These are phyloP conservation scores for Amoeboaphelidium protococcarum DNA, from an alignment of 371 early-diverging fungal species.

Conservation along the genomic window DNA sequence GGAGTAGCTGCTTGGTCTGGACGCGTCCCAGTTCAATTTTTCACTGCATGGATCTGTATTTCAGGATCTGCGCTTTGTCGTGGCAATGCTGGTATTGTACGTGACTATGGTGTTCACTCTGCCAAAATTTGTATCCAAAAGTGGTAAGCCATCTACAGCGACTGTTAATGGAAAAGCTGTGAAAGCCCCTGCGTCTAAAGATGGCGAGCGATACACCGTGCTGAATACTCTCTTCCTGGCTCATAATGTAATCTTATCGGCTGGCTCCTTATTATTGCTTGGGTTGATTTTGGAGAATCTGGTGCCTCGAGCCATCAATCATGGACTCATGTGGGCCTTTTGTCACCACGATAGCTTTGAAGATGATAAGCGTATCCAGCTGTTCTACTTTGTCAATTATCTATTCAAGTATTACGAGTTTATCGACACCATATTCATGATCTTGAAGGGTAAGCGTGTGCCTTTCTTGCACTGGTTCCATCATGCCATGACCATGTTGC, in stretches of 20 bases:
- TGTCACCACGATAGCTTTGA: neutral
- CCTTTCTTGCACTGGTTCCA: neutral
- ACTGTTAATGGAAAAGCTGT: too few species aligned
- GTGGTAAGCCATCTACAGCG: too few species aligned
- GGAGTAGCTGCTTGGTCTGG: too few species aligned
- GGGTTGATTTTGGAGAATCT: neutral
- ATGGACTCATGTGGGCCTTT: neutral
- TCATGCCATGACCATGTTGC: constrained; percentile 1
- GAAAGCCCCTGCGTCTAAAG: too few species aligned
- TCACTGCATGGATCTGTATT: too few species aligned
- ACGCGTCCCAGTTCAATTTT: too few species aligned
- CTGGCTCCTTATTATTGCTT: neutral
- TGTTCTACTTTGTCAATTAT: constrained; percentile 22
- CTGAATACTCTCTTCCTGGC: neutral
- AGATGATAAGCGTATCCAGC: neutral
- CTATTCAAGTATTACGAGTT: constrained; percentile 64
- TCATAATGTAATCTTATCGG: neutral
- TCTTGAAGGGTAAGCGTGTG: constrained; percentile 37
- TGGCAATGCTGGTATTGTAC: too few species aligned
- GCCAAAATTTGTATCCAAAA: too few species aligned
- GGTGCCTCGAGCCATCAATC: neutral
- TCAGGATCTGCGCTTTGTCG: too few species aligned
- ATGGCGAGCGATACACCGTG: too few species aligned
- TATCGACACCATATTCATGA: constrained; percentile 38
- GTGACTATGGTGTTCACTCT: too few species aligned